Conservation (phyloP, 129 eudicot genomes). For the Artemisia annua region DNA sequence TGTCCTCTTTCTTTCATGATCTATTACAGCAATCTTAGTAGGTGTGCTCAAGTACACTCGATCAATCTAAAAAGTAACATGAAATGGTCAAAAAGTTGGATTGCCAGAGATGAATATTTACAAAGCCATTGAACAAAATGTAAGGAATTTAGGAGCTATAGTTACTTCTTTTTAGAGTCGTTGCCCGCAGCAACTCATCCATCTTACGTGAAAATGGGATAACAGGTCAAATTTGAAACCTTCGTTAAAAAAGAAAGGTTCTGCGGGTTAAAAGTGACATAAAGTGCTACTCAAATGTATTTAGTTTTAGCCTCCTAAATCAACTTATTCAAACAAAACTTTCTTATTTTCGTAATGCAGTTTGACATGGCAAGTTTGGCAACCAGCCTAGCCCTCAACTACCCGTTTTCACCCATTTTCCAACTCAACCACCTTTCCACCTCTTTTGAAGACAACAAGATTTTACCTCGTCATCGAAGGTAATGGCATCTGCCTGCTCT, state of each 20-base stretch:
- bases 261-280: not conserved
- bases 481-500: conserved; percentile 93
- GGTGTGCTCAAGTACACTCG: conserved; percentile 84
- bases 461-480: conserved; percentile 81
- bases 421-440: no score
- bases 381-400: not conserved
- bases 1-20: conserved; percentile 89
- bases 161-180: not conserved
- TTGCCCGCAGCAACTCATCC: not conserved
- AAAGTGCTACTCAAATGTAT: not conserved
- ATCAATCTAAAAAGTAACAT: conserved; percentile 52
- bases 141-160: not conserved
- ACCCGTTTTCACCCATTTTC: not conserved
- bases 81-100: not conserved
- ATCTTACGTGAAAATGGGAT: not conserved
- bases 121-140: not conserved
- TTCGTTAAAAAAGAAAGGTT: not conserved
- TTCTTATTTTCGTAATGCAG: no score
- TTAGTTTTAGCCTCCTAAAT: not conserved
- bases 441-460: not conserved
- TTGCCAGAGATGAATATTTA: not conserved
- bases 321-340: not conserved
- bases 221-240: not conserved
- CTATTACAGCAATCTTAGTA: conserved; percentile 79
- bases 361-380: no score